Conservation (phyloP, 495 filamentous ascomycete genomes). For the Aspergillus taichungensis region DNA sequence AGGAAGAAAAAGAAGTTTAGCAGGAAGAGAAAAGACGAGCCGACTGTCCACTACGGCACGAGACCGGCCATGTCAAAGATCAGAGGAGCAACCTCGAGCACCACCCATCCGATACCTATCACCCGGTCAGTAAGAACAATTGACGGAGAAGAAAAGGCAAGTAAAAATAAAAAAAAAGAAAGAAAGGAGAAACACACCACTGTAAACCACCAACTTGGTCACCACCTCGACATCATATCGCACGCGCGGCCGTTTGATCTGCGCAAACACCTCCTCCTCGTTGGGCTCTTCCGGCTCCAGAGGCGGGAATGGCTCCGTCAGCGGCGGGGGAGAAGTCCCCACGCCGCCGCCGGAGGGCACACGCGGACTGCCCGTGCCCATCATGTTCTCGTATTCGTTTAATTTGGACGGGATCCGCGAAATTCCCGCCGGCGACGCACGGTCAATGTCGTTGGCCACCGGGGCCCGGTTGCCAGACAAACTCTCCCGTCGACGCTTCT, state of each 20-base stretch:
- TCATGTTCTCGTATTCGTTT: slow-evolving; percentile 60
- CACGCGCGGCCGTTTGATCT: slow-evolving; percentile 77
- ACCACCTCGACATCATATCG: slow-evolving; percentile 96
- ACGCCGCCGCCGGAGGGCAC: slow-evolving; percentile 19
- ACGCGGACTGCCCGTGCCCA: slow-evolving; percentile 46
- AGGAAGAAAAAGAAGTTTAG: not conserved
- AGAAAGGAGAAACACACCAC: slow-evolving; percentile 46
- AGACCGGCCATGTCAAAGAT: too few species aligned
- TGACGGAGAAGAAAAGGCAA: slow-evolving; percentile 1
- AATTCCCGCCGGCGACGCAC: slow-evolving; percentile 1
- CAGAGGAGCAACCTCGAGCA: too few species aligned
- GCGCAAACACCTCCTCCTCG: slow-evolving; percentile 77
- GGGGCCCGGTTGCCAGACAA: slow-evolving; percentile 29
- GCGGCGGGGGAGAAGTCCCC: slow-evolving; percentile 8
- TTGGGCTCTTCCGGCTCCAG: slow-evolving; percentile 37
- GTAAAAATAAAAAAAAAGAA: slow-evolving; percentile 2
- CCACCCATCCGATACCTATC: too few species aligned
- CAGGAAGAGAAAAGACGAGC: not conserved
- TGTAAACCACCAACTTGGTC: slow-evolving; percentile 92
- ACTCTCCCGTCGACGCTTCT: slow-evolving; percentile 72
- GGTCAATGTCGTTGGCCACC: slow-evolving; percentile 6
- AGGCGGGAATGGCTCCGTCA: slow-evolving; percentile 24
- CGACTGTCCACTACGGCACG: not conserved
- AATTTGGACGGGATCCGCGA: slow-evolving; percentile 34
- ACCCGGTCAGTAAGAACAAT: not conserved